Evolutionary conservation across 2,329 filamentous ascomycete species (phyloP).

Genomic region (Botrytis cinerea): DNA sequence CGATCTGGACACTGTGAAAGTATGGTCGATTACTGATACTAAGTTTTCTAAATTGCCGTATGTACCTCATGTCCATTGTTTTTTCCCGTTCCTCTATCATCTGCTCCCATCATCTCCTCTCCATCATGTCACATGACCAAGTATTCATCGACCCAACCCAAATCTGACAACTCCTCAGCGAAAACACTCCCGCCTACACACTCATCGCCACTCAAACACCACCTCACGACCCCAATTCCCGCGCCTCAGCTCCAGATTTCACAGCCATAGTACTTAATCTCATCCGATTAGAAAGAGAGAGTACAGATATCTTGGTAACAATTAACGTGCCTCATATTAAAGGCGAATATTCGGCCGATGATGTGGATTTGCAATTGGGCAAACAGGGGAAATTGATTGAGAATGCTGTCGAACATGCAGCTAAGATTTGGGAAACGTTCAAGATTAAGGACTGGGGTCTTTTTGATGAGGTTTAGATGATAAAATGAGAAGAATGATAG

Average conservation of each 20-base stretch:
- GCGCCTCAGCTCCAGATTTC: conserved; percentile 50
- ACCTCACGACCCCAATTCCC: conserved; percentile 39
- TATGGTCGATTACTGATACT: conserved; percentile 66
- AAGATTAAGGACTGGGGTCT: conserved; percentile 79
- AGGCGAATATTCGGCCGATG: conserved; percentile 71
- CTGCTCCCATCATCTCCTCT: not conserved
- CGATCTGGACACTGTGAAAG: conserved; percentile 63
- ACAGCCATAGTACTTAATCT: conserved; percentile 77
- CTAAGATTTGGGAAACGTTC: conserved; percentile 70
- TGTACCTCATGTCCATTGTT: not conserved
- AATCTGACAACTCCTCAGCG: conserved; percentile 39
- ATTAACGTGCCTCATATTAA: conserved; percentile 85
- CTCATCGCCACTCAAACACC: conserved; percentile 67
- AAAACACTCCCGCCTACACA: conserved; percentile 63
- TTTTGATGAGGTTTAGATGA: conserved; percentile 47
- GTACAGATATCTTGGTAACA: conserved; percentile 80
- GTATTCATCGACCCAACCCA: not conserved
- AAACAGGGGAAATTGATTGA: conserved; percentile 69
- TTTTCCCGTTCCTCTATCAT: conserved; percentile 14
- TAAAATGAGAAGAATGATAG: not conserved
- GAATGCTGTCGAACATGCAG: conserved; percentile 66
- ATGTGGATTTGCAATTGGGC: conserved; percentile 67
- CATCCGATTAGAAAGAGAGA: conserved; percentile 71
- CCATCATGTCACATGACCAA: conserved; percentile 30
- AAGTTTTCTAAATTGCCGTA: conserved; percentile 55